phyloP scores from a whole-genome alignment of 805 yeast species.

The Sugiyamaella americana region DNA sequence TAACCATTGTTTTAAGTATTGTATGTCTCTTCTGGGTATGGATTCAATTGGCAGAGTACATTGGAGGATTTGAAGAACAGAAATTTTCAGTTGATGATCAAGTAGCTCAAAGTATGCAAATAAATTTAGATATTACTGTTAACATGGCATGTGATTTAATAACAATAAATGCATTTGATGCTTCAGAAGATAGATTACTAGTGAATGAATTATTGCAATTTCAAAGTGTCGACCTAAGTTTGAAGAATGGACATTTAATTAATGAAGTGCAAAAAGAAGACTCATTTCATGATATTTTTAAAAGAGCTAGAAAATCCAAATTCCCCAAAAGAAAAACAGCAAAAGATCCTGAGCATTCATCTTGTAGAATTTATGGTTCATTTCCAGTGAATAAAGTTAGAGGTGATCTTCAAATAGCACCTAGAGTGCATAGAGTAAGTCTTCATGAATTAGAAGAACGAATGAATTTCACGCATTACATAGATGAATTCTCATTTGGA shows the following conservation, averaged over 20 bases:
- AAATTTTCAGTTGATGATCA: conserved; percentile 68
- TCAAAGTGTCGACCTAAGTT: conserved; percentile 44
- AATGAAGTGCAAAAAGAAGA: conserved; percentile 11
- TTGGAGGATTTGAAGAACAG: conserved; percentile 76
- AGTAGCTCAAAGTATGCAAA: conserved; percentile 50
- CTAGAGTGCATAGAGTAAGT: conserved; percentile 52
- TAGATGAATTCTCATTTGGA: conserved; percentile 86
- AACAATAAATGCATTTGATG: conserved; percentile 70
- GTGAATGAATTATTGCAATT: conserved; percentile 71
- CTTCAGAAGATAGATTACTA: conserved; percentile 67
- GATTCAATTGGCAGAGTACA: conserved; percentile 76
- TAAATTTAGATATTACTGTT: conserved; percentile 75
- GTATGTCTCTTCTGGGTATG: conserved; percentile 64
- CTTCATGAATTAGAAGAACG: conserved; percentile 32
- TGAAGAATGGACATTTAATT: conserved; percentile 6
- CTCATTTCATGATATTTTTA: conserved; percentile 18
- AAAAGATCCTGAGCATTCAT: conserved; percentile 10
- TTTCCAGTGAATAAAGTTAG: conserved; percentile 72
- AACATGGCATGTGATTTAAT: conserved; percentile 77
- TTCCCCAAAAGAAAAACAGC: conserved; percentile 9
- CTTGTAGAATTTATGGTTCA: conserved; percentile 26
- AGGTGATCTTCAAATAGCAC: conserved; percentile 83
- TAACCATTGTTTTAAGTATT: conserved; percentile 59
- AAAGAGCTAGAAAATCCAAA: conserved; percentile 17
- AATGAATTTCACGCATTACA: conserved; percentile 75